Conservation (phyloP, 768 basidiomycete genomes). For the Boletus tomentosulus region DNA sequence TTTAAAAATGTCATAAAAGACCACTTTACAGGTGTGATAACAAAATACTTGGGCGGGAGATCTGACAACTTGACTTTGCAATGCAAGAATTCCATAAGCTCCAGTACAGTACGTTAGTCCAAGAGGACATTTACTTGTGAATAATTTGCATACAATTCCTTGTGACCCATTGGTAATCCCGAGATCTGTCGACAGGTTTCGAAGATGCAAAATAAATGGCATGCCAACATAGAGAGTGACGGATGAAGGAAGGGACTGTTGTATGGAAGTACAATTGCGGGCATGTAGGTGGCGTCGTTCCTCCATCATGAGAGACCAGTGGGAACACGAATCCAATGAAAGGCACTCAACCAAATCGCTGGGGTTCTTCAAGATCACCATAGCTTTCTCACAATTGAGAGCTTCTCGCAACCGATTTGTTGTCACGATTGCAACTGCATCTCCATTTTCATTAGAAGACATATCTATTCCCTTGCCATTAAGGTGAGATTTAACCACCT, state of each 20-base stretch:
- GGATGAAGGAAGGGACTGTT: too few relatives aligned
- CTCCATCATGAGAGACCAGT: too few relatives aligned
- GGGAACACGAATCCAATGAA: too few relatives aligned
- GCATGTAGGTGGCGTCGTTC: too few relatives aligned
- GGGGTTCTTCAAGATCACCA: too few relatives aligned
- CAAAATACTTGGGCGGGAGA: not conserved
- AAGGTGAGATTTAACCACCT: not conserved
- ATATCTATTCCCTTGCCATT: not conserved
- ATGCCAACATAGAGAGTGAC: not conserved
- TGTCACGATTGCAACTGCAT: not conserved
- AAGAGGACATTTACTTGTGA: not conserved
- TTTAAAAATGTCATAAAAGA: not conserved
- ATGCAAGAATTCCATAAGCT: too few relatives aligned
- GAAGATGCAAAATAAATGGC: not conserved
- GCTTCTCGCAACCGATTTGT: not conserved
- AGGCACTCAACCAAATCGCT: too few relatives aligned
- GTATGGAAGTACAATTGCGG: too few relatives aligned
- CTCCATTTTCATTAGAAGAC: not conserved
- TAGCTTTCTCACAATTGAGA: too few relatives aligned
- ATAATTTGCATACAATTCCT: not conserved
- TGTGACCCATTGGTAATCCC: not conserved
- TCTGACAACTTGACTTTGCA: too few relatives aligned
- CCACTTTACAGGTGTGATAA: not conserved
- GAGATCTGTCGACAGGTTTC: not conserved
- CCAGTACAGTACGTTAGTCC: too few relatives aligned